Percentiles rank a stretch among this genome's conserved stretches.
Evolutionary conservation across 1,139 yeast species (phyloP).

Genomic region (Candida buenavistaensis): DNA sequence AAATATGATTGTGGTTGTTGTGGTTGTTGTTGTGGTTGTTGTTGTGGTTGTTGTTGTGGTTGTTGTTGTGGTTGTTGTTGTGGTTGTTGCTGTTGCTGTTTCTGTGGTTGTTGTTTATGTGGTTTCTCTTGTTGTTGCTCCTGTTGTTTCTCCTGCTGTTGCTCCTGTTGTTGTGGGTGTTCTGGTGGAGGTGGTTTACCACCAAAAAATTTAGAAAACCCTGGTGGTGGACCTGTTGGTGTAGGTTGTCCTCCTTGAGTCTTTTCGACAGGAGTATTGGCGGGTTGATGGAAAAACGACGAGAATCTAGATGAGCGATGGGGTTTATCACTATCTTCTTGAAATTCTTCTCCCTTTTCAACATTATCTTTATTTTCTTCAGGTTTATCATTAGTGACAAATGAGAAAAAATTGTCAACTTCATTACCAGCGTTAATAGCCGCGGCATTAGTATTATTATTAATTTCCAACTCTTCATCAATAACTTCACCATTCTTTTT

Average conservation of each 20-base stretch:
- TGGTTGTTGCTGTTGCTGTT: constrained; percentile 10
- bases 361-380: constrained; percentile 14
- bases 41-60: constrained; percentile 7
- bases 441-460: constrained; percentile 11
- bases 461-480: constrained; percentile 24
- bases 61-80: constrained; percentile 8
- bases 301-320: constrained; percentile 44
- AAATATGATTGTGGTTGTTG: constrained; percentile 3
- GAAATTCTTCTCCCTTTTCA: constrained; percentile 7
- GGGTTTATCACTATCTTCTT: constrained; percentile 18
- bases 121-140: constrained; percentile 2
- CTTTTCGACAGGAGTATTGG: constrained; percentile 5
- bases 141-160: no score
- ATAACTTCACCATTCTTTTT: constrained; percentile 49
- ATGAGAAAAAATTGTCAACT: constrained; percentile 54
- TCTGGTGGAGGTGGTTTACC: constrained; percentile 6
- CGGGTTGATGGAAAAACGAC: constrained; percentile 35
- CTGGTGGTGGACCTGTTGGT: constrained; percentile 16
- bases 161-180: constrained; percentile 6
- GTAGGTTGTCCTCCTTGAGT: constrained; percentile 6
- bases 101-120: constrained; percentile 6
- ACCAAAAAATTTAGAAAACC: constrained; percentile 16
- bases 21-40: constrained; percentile 6
- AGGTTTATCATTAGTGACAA: constrained; percentile 33
- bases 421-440: constrained; percentile 39